Conservation (phyloP, 2,329 filamentous ascomycete genomes). For the Rachicladosporium sp. region DNA sequence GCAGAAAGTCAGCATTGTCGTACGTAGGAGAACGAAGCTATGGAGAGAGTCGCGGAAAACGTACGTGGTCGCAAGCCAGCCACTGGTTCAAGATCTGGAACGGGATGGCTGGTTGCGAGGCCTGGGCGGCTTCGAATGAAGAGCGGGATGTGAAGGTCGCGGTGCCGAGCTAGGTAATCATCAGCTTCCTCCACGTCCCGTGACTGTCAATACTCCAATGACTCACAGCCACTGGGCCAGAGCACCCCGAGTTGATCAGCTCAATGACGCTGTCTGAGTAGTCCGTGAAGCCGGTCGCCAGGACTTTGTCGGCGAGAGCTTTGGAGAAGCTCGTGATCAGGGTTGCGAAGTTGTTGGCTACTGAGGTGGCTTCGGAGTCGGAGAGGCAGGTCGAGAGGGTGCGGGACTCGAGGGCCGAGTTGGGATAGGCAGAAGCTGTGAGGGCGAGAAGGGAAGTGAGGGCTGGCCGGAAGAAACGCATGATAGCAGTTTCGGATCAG, state of each 20-base stretch:
- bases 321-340: slow-evolving; percentile 22
- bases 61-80: slow-evolving; percentile 19
- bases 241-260: slow-evolving; percentile 22
- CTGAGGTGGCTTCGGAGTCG: slow-evolving; percentile 12
- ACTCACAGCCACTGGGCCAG: slow-evolving; percentile 13
- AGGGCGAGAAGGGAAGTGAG: slow-evolving; percentile 4
- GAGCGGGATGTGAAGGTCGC: slow-evolving; percentile 16
- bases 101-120: slow-evolving; percentile 17
- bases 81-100: slow-evolving; percentile 21
- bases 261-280: slow-evolving; percentile 24
- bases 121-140: slow-evolving; percentile 15
- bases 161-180: slow-evolving; percentile 10
- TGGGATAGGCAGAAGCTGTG: slow-evolving; percentile 3
- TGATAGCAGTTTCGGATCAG: neutral
- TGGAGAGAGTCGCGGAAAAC: neutral
- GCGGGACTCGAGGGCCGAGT: neutral
- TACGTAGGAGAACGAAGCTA: neutral
- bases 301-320: slow-evolving; percentile 13
- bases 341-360: slow-evolving; percentile 20
- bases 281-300: slow-evolving; percentile 22
- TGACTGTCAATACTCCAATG: neutral
- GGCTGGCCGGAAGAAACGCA: slow-evolving; percentile 5
- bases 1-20: neutral
- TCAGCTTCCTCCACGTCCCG: neutral
- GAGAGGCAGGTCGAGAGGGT: slow-evolving; percentile 14